These are phyloP conservation scores for Crithidia sp. DNA, from an alignment of 208 protist genomes.

Conservation along the genomic window DNA sequence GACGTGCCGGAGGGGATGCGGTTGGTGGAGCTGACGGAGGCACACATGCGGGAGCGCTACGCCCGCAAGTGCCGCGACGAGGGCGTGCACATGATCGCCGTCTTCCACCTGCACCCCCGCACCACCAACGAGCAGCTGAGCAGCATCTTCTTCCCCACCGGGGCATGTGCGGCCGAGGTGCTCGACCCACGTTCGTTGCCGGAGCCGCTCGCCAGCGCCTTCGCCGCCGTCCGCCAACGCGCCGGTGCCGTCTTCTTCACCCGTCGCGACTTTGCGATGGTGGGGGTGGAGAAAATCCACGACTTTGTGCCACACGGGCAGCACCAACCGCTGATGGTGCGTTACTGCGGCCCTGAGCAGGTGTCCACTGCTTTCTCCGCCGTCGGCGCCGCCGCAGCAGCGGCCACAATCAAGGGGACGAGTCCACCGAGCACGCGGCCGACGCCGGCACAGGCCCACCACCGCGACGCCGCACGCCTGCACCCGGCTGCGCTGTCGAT, in stretches of 20 bases:
- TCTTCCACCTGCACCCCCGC: constrained; percentile 76
- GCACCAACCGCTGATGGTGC: constrained; percentile 71
- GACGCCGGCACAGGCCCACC: constrained; percentile 36
- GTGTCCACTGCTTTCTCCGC: constrained; percentile 19
- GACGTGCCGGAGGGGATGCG: constrained; percentile 23
- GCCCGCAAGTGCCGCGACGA: constrained; percentile 33
- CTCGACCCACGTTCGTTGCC: constrained; percentile 48
- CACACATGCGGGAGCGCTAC: constrained; percentile 47
- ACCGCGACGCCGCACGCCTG: constrained; percentile 36
- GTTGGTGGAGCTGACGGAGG: constrained; percentile 34
- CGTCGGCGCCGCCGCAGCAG: not conserved
- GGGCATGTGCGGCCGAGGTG: constrained; percentile 58
- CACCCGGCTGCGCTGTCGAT: constrained; percentile 25
- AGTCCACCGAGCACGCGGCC: constrained; percentile 19
- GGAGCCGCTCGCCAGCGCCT: constrained; percentile 22
- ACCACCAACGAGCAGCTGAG: constrained; percentile 66
- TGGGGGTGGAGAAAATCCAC: constrained; percentile 83
- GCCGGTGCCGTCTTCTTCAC: constrained; percentile 82
- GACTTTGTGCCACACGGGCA: constrained; percentile 84
- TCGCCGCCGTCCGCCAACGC: constrained; percentile 35
- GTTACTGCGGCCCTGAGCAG: constrained; percentile 66
- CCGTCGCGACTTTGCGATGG: constrained; percentile 65
- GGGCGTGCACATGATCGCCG: constrained; percentile 66
- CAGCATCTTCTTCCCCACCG: constrained; percentile 79
- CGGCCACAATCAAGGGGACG: not conserved